Evolutionary conservation across 495 filamentous ascomycete genomes (phyloP).

Genomic region (Cenococcum geophilum): DNA sequence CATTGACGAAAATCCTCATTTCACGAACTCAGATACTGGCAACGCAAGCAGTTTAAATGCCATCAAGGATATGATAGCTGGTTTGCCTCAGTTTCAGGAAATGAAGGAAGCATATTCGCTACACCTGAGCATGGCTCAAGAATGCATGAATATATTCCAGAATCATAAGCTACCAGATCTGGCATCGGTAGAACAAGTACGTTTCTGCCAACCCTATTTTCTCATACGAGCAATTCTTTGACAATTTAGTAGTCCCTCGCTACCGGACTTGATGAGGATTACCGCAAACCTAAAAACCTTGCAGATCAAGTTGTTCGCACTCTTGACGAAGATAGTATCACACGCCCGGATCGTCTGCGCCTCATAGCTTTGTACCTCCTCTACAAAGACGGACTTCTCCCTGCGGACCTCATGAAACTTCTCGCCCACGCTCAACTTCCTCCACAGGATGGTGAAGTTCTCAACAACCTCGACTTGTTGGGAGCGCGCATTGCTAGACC

Average conservation of each 20-base stretch:
- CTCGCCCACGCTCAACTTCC: conserved; percentile 77
- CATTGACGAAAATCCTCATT: conserved; percentile 87
- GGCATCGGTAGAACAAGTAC: conserved; percentile 71
- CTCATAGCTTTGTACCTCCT: conserved; percentile 80
- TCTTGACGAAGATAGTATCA: conserved; percentile 71
- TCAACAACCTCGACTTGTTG: conserved; percentile 74
- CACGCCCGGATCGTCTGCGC: conserved; percentile 67
- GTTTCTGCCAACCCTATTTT: background rate
- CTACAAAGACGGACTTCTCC: conserved; percentile 79
- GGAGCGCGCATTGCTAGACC: conserved; percentile 67
- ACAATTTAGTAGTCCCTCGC: conserved; percentile 59
- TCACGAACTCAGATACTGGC: conserved; percentile 64
- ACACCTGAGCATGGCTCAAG: conserved; percentile 95
- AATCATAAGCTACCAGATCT: conserved; percentile 77
- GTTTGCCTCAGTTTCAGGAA: conserved; percentile 86
- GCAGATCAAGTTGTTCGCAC: conserved; percentile 79
- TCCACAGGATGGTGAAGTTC: conserved; percentile 60
- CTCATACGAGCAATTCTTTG: background rate
- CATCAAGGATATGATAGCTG: conserved; percentile 95
- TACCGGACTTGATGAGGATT: conserved; percentile 89
- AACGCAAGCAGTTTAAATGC: conserved; percentile 80
- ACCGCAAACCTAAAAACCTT: conserved; percentile 81
- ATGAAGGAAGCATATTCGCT: conserved; percentile 93
- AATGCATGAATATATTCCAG: conserved; percentile 90
- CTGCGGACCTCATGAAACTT: conserved; percentile 77